These are phyloP conservation scores for Pichia rugopelliculosa DNA, from an alignment of 805 yeast genomes.

Conservation along the genomic window DNA sequence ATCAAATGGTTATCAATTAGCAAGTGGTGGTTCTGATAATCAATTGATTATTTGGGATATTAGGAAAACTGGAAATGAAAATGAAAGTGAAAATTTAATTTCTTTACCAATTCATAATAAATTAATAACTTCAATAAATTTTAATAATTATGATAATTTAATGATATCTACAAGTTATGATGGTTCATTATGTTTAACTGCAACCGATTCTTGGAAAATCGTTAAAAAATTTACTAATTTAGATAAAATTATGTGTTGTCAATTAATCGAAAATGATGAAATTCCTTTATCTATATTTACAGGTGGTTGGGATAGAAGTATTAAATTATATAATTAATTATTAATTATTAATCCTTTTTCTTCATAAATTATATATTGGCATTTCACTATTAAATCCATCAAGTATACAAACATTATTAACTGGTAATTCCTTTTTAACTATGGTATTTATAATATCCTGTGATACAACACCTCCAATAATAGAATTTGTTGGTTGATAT, in stretches of 20 bases:
- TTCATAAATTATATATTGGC: conserved; percentile 53
- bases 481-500: conserved; percentile 76
- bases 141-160: conserved; percentile 36
- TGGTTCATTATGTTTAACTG: conserved; percentile 53
- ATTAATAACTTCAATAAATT: conserved; percentile 58
- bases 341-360: too few species aligned
- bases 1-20: conserved; percentile 64
- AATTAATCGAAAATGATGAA: conserved; percentile 31
- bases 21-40: conserved; percentile 82
- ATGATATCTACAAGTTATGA: conserved; percentile 68
- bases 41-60: conserved; percentile 82
- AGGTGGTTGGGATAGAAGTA: conserved; percentile 80
- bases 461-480: conserved; percentile 82
- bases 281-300: conserved; percentile 41
- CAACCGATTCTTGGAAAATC: conserved; percentile 63
- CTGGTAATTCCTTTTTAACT: conserved; percentile 68
- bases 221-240: conserved; percentile 46
- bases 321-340: conserved; percentile 42
- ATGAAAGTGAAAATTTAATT: conserved; percentile 30
- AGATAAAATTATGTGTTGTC: conserved; percentile 70
- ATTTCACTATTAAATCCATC: conserved; percentile 68
- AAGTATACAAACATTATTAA: conserved; percentile 71
- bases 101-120: conserved; percentile 69
- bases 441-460: conserved; percentile 85
- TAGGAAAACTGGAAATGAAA: conserved; percentile 37